phyloP scores from a whole-genome alignment of 805 yeast species.

The Candida loeiensis region DNA sequence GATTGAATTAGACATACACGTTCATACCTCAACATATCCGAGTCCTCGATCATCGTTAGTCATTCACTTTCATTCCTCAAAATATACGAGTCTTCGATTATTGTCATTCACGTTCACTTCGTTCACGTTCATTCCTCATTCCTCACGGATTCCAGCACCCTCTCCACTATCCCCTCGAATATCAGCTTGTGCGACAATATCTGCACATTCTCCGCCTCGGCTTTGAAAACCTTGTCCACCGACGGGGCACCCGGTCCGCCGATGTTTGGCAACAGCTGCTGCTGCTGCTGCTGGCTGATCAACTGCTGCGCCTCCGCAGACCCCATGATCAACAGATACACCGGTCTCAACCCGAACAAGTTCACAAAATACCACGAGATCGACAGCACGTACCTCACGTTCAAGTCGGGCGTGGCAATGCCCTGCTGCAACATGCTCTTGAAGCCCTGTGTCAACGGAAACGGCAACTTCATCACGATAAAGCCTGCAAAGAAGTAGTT shows the following conservation, averaged over 20 bases:
- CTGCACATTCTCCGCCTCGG: constrained; percentile 72
- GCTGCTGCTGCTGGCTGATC: constrained; percentile 39
- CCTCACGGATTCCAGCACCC: constrained; percentile 33
- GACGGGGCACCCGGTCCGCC: constrained; percentile 58
- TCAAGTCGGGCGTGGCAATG: constrained; percentile 76
- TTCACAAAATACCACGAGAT: constrained; percentile 95
- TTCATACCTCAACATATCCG: too few species aligned
- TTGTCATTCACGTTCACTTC: background rate
- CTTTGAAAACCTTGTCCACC: constrained; percentile 57
- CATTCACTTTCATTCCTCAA: background rate
- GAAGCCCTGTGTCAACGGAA: constrained; percentile 84
- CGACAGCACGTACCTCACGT: constrained; percentile 88
- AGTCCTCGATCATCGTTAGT: too few species aligned
- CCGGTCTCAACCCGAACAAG: constrained; percentile 76
- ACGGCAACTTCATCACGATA: constrained; percentile 75
- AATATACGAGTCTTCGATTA: too few species aligned
- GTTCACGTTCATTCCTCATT: background rate
- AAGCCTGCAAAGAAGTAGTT: constrained; percentile 91
- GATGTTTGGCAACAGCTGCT: constrained; percentile 35
- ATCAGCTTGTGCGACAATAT: constrained; percentile 51
- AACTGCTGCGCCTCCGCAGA: constrained; percentile 43
- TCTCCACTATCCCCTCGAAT: constrained; percentile 57
- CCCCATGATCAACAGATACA: constrained; percentile 67
- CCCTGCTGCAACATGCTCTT: constrained; percentile 91
- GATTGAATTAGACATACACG: too few species aligned